These are phyloP conservation scores for Wickerhamomyces strasburgensis DNA, from an alignment of 805 yeast species.

Conservation along the genomic window DNA sequence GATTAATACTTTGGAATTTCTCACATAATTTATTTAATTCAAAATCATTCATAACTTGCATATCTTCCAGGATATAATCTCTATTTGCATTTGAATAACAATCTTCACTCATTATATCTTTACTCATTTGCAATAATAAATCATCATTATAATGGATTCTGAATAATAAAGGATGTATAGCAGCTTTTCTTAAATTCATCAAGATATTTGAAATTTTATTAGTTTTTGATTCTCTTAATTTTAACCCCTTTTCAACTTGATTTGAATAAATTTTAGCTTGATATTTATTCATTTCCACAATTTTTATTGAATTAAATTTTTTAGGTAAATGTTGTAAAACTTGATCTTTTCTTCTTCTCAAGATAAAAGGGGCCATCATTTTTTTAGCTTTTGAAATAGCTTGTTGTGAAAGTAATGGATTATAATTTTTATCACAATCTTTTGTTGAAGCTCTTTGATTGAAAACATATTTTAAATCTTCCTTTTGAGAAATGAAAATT, in stretches of 20 bases:
- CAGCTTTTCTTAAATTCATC: conserved; percentile 88
- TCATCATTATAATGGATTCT: conserved; percentile 57
- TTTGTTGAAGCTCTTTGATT: conserved; percentile 80
- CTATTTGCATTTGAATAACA: conserved; percentile 69
- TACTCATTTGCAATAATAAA: conserved; percentile 61
- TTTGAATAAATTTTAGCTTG: conserved; percentile 59
- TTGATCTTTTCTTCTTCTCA: conserved; percentile 88
- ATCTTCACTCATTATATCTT: conserved; percentile 74
- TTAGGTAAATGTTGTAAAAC: conserved; percentile 85
- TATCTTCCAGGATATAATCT: conserved; percentile 81
- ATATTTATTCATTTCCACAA: conserved; percentile 54
- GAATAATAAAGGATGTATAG: conserved; percentile 87
- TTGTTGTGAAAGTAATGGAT: conserved; percentile 83
- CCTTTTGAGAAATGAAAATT: conserved; percentile 74
- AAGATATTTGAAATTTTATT: conserved; percentile 60
- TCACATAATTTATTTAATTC: conserved; percentile 75
- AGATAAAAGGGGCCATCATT: conserved; percentile 97
- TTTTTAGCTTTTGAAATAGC: conserved; percentile 91
- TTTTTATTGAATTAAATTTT: conserved; percentile 58
- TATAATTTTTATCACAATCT: conserved; percentile 43
- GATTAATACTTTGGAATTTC: conserved; percentile 63
- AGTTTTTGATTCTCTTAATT: conserved; percentile 23
- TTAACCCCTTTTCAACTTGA: conserved; percentile 42
- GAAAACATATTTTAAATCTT: conserved; percentile 76
- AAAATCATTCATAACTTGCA: conserved; percentile 91